A percentile compares a stretch with the other conserved stretches of the same genome.
Conservation (phyloP, 164 flowering plant species). For the Aristolochia contorta region DNA sequence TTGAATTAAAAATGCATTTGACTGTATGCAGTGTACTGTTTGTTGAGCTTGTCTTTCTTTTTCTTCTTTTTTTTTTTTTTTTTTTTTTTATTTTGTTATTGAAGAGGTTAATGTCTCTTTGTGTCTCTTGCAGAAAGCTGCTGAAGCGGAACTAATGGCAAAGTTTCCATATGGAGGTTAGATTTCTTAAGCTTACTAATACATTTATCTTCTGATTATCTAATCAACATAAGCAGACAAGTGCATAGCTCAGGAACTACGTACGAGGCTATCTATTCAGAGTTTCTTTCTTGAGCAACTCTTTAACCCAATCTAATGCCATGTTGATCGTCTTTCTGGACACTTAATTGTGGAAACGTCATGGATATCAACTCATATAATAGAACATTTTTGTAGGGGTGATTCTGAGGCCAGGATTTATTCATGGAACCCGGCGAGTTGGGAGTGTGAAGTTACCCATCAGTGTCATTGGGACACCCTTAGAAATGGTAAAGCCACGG, state of each 20-base stretch:
- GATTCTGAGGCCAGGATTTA: constrained; percentile 88
- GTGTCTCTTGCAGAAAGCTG: constrained; percentile 56
- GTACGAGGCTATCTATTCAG: no score
- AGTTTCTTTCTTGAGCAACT: no score
- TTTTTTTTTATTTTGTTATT: not conserved
- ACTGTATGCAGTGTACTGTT: no score
- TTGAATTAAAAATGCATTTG: no score
- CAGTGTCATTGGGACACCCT: constrained; percentile 73
- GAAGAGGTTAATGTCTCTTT: not conserved
- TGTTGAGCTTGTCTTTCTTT: not conserved
- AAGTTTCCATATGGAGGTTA: constrained; percentile 88
- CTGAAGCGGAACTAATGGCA: constrained; percentile 76
- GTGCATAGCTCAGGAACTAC: no score
- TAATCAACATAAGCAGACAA: no score
- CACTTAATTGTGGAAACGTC: no score
- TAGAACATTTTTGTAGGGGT: constrained; percentile 42
- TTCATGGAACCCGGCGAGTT: constrained; percentile 81
- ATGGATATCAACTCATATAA: no score
- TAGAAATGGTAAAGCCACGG: constrained; percentile 68
- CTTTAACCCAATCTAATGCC: no score
- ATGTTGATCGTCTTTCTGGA: no score
- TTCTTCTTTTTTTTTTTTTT: not conserved
- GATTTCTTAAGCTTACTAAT: constrained; percentile 4
- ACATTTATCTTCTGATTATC: not conserved
- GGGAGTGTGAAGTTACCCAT: constrained; percentile 85